Conservation (phyloP, 352 stramenopile species). For the Aphanomyces cochlioides region DNA sequence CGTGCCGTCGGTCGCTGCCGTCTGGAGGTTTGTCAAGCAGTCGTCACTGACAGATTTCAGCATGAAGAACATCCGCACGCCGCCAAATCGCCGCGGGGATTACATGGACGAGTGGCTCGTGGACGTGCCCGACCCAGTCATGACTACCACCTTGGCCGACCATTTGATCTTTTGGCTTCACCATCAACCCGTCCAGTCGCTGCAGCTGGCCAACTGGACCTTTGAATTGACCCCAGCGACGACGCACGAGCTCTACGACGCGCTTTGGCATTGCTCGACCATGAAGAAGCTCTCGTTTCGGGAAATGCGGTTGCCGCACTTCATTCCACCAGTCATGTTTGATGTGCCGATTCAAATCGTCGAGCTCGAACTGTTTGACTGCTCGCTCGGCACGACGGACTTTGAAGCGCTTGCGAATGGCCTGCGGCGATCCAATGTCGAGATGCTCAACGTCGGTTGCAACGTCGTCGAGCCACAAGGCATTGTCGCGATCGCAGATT, state of each 20-base stretch:
- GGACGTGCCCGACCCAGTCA: background rate
- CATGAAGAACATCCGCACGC: constrained; percentile 3
- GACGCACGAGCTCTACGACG: background rate
- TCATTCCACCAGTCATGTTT: background rate
- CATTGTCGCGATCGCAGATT: background rate
- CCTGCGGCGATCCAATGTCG: background rate
- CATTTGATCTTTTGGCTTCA: background rate
- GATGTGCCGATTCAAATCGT: constrained; percentile 8
- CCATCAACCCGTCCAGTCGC: background rate
- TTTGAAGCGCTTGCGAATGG: background rate
- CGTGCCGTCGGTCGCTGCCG: background rate
- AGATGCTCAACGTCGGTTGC: constrained; percentile 1
- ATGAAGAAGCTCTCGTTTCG: background rate
- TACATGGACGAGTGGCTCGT: background rate
- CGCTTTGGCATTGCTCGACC: background rate
- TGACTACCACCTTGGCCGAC: background rate
- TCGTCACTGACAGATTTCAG: background rate
- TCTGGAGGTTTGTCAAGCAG: background rate
- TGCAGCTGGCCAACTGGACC: background rate
- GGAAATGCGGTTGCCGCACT: background rate
- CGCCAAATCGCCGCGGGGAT: background rate
- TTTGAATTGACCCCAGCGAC: background rate
- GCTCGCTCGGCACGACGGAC: background rate
- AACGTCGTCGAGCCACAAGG: background rate
- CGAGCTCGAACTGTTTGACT: constrained; percentile 11